Evolutionary conservation across 768 basidiomycete genomes (phyloP).

Genomic region (Lactifluus hygrophoroides): DNA sequence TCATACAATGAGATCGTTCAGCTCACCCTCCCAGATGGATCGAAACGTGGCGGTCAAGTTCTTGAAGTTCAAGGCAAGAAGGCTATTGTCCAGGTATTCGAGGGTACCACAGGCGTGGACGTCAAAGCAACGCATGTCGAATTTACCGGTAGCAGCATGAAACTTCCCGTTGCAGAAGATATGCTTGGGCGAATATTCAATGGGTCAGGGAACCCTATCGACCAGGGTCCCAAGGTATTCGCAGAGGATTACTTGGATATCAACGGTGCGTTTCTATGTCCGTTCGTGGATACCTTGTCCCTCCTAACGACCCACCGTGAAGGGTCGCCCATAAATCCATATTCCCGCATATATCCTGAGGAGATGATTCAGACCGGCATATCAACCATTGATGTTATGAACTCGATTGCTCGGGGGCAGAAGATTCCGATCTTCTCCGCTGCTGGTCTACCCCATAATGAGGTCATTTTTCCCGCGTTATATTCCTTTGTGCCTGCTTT

Average conservation of each 20-base stretch:
- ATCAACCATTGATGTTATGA: slow-evolving; percentile 96
- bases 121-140: slow-evolving; percentile 97
- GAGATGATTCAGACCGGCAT: slow-evolving; percentile 99
- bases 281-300: neutral
- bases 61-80: slow-evolving; percentile 98
- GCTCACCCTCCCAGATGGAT: slow-evolving; percentile 89
- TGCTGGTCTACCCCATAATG: slow-evolving; percentile 97
- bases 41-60: slow-evolving; percentile 93
- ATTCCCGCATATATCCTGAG: slow-evolving; percentile 97
- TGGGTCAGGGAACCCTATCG: slow-evolving; percentile 95
- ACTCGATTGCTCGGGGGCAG: slow-evolving; percentile 98
- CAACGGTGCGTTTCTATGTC: slow-evolving; percentile 58
- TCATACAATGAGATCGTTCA: slow-evolving; percentile 98
- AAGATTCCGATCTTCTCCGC: slow-evolving; percentile 99
- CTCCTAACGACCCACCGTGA: neutral
- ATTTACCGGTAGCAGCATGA: slow-evolving; percentile 98
- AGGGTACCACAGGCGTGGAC: slow-evolving; percentile 95
- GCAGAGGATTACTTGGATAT: slow-evolving; percentile 99
- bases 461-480: slow-evolving; percentile 43
- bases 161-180: slow-evolving; percentile 96
- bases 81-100: slow-evolving; percentile 98
- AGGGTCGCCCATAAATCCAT: slow-evolving; percentile 98
- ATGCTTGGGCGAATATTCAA: slow-evolving; percentile 99
- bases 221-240: slow-evolving; percentile 97
- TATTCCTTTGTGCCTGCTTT: slow-evolving; percentile 8